Evolutionary conservation across 768 basidiomycete genomes (phyloP), one percentile per base, ranked within the genome.

Genomic region (Boletus pseudopeckii): DNA sequence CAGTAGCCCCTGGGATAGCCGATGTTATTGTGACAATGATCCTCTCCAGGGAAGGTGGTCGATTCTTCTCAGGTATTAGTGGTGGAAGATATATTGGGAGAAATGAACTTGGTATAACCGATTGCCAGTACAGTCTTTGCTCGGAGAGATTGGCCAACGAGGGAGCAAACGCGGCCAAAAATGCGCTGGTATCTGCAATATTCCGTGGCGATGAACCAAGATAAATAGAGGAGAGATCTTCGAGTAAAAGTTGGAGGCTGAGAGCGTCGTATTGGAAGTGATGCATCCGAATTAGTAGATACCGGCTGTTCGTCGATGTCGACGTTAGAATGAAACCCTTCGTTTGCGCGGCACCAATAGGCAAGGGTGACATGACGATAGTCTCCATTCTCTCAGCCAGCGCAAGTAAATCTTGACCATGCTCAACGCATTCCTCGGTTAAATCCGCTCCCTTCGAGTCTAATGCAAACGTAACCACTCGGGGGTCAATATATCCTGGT

Each of bases 251-350:
- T 26, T 60, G 67, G 30, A 79, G 63, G 59, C 76, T 77, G 75
- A 75, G 74, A 7, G 76, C 78, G 46, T 79, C 78, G 57, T 79
- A 80, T 62, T 78, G 78, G 64, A 77, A 77, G 60, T 79, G 78
- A 52, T 79, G 76, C 32, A 79, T 64, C n/a, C 65, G 63, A n/a
- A 72, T 47, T 9, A 72, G 45, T 5, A 72, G 51, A 42, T 64
- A 70, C n/a, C 46, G 53, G 9, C 39, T 42, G 26, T 40, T 43
- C 0, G 47, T 44, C 9, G 51, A 58, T 26, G 44, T 53, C 24
- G 34, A 57, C 26, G 32, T 53, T 7, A 71, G 24, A 26, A 68
- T 56, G 22, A 61, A 30, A 9, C 62, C 68, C 24, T 53, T 60
- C 2, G 64, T 53, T 41, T 69, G 61, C 17, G 66, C 62, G 11